Evolutionary conservation across 331 rosid genomes (phyloP).

Genomic region (Rosa hybrid): DNA sequence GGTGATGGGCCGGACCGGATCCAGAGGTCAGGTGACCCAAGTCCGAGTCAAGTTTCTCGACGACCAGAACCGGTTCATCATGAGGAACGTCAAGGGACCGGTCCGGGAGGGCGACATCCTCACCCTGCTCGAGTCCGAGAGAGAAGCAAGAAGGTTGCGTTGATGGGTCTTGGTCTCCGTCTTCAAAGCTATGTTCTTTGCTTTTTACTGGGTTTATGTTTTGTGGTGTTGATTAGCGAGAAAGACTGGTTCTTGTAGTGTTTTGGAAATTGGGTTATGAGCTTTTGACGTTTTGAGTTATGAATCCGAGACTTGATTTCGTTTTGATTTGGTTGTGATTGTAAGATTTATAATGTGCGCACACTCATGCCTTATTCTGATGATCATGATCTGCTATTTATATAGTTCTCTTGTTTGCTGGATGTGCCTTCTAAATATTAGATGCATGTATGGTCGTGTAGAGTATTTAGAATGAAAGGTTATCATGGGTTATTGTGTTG

Average conservation of each 20-base stretch:
- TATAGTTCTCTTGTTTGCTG: background rate
- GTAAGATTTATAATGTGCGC: background rate
- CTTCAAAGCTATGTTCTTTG: background rate
- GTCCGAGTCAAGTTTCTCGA: constrained; percentile 16
- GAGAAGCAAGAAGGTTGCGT: constrained; percentile 14
- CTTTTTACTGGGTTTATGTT: background rate
- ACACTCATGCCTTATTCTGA: background rate
- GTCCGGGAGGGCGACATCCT: constrained; percentile 19
- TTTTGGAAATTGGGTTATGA: background rate
- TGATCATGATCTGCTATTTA: background rate
- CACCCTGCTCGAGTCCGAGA: constrained; percentile 19
- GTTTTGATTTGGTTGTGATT: background rate
- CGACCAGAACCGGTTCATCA: constrained; percentile 20
- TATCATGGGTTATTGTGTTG: background rate
- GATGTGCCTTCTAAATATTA: background rate
- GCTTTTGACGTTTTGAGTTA: background rate
- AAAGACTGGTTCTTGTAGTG: background rate
- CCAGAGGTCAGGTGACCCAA: constrained; percentile 20
- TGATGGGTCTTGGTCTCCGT: background rate
- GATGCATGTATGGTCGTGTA: background rate
- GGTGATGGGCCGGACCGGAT: constrained; percentile 19
- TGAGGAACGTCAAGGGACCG: constrained; percentile 20
- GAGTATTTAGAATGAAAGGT: background rate
- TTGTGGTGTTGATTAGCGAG: background rate
- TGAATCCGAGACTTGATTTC: background rate